Conservation (phyloP, 179 eudicot species). For the Amaranthus tricolor region DNA sequence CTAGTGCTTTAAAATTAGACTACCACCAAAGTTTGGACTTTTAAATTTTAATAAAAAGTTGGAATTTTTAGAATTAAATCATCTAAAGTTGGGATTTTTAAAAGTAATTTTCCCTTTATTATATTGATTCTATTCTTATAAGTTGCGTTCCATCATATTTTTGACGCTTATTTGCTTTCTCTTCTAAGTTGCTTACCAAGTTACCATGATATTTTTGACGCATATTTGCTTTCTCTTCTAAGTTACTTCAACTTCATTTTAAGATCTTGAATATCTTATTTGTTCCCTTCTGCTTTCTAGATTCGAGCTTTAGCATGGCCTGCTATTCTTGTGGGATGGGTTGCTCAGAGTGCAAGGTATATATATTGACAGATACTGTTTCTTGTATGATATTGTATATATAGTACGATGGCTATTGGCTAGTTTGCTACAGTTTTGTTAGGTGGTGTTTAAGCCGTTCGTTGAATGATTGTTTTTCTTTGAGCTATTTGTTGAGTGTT, state of each 20-base stretch:
- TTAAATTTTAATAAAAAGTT: too few species aligned
- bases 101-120: too few species aligned
- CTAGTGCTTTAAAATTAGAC: too few species aligned
- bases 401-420: not conserved
- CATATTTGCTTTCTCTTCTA: not conserved
- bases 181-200: not conserved
- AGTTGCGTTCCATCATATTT: not conserved
- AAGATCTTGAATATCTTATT: not conserved
- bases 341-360: slow-evolving; percentile 79
- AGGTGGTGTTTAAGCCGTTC: not conserved
- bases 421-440: too few species aligned
- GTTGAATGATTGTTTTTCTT: not conserved
- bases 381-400: not conserved
- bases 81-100: too few species aligned
- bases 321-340: slow-evolving; percentile 93
- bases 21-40: too few species aligned
- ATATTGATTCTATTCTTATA: not conserved
- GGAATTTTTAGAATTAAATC: too few species aligned
- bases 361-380: not conserved
- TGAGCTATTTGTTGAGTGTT: too few species aligned
- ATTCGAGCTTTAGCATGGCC: slow-evolving; percentile 99
- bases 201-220: not conserved
- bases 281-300: slow-evolving; percentile 37
- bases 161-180: slow-evolving; percentile 2
- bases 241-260: not conserved